Base-by-base conservation (phyloP, 768 basidiomycete genomes). In the Hemileccinum impolitum region DNA sequence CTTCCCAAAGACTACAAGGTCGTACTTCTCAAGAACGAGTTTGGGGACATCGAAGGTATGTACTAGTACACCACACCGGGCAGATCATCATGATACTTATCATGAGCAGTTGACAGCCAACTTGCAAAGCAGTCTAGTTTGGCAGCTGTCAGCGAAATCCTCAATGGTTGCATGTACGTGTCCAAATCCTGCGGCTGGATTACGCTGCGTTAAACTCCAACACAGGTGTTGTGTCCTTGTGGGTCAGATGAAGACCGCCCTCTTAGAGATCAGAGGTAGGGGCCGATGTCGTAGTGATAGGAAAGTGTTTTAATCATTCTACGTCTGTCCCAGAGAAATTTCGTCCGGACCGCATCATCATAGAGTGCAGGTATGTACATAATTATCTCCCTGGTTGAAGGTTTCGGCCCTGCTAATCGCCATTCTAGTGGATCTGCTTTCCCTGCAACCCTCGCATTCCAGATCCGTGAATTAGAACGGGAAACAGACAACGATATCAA, bases 321-420 rank as follows among this genome's bases (percentile, higher is more conserved):
- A n/a, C 11, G n/a, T 41, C 36, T 12, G 25, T 36, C 9, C 35
- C 56, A 92, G 90, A 94, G 32, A 89, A 83, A 53, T 93, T 79
- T 68, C 70, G 75, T 17, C 93, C 94, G 3, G 92, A 97, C 68
- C 77, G 94, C 32, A 94, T 97, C 59, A 85, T 97, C 58, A 91
- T 97, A 51, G 94, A 97, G 71, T 90, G 89, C 76, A 94, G 92
- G 91, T 93, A 63, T n/a, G n/a, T n/a, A n/a, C n/a, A 47, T 83
- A 23, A 23, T 35, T 28, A 9, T 1, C 23, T 3, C 23, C 34
- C 37, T 13, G 18, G 36, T 39, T 30, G 8, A 8, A 40, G 6
- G 36, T 11, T 26, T 40, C 25, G 9, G 45, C 21, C 19, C 42
- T 14, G 45, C 39, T 56, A 47, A 52, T 39, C 40, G 6, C 5